Base-by-base conservation (phyloP, 2,329 filamentous ascomycete species). In the Claviceps maximensis region DNA sequence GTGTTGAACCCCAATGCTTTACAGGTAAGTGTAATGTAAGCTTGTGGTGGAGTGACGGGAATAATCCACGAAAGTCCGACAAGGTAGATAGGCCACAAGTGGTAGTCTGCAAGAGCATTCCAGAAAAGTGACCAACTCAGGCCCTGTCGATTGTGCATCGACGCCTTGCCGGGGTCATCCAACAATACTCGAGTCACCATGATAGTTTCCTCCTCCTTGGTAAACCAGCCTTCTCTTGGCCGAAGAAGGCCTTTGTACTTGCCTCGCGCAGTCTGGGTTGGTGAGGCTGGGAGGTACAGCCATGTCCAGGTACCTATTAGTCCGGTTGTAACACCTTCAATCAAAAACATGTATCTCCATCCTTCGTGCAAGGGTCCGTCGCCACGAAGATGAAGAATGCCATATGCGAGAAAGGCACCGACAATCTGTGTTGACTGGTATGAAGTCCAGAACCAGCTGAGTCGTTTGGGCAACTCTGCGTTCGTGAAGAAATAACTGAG, bases 71-170 rank as follows among this genome's bases (percentile, higher is more conserved):
- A 62, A 1, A 78, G 58, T 1, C 75, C 76, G 17, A 78, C 67
- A 4, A 74, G 50, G 55, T 81, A 81, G 7, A 79, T 61, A 0
- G 77, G 77, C 60, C 58, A 82, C 53, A 82, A 67, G 55, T 82
- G 75, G 53, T 76, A 82, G 49, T 81, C 78, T 2, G 65, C 67
- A 7, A 79, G 60, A 4, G 73, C 70, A 17, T 72, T 60, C 70
- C 74, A 76, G 1, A 80, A 68, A 2, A 71, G 65, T 9, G 64
- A 66, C 2, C 68, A 65, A 0, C 72, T 75, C n/a, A 82, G 67
- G 0, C 73, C 72, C 60, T 80, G 70, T 6, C 78, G 72, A 54
- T 80, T 81, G 59, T 80, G 75, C 75, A 82, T 80, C 49, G 73
- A 72, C 40, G 58, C 58, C 47, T 64, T 79, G 19, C 70, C 71